These are phyloP conservation scores for Plantago major DNA, from an alignment of 257 asterid species.

Conservation along the genomic window DNA sequence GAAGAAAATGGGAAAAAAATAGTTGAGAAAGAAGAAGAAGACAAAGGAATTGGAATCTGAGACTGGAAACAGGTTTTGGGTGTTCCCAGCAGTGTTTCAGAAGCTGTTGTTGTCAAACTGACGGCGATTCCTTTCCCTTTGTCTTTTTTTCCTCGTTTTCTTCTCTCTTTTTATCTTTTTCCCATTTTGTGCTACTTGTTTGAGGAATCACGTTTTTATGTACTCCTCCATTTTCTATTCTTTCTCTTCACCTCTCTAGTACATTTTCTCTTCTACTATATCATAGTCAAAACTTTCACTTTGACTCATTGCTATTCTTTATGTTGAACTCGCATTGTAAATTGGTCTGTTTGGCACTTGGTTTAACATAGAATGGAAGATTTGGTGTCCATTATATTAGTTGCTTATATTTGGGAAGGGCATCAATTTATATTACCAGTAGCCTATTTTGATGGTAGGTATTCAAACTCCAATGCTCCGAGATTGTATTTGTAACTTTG, in stretches of 20 bases:
- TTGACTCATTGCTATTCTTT: too few relatives aligned
- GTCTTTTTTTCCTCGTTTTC: constrained; percentile 33
- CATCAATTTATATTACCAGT: too few relatives aligned
- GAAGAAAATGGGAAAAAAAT: too few relatives aligned
- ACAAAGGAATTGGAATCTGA: constrained; percentile 64
- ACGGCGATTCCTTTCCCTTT: constrained; percentile 61
- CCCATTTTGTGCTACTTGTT: constrained; percentile 23
- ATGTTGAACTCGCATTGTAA: too few relatives aligned
- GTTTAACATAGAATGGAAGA: too few relatives aligned
- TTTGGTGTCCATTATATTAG: too few relatives aligned
- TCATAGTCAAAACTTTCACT: neutral
- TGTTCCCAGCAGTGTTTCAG: constrained; percentile 34
- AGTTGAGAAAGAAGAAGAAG: constrained; percentile 24
- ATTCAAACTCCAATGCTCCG: too few relatives aligned
- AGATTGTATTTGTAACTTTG: too few relatives aligned
- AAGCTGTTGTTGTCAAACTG: constrained; percentile 50
- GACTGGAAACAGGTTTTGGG: constrained; percentile 26
- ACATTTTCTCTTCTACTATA: neutral
- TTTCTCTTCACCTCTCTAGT: neutral
- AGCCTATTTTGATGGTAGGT: too few relatives aligned
- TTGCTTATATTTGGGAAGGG: too few relatives aligned
- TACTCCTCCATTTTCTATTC: neutral
- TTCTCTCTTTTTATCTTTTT: constrained; percentile 23
- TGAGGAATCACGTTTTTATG: constrained; percentile 32
- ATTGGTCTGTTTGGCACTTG: too few relatives aligned